These are phyloP conservation scores for Moricandia moricandioides DNA, from an alignment of 345 rosid genomes.

Conservation along the genomic window DNA sequence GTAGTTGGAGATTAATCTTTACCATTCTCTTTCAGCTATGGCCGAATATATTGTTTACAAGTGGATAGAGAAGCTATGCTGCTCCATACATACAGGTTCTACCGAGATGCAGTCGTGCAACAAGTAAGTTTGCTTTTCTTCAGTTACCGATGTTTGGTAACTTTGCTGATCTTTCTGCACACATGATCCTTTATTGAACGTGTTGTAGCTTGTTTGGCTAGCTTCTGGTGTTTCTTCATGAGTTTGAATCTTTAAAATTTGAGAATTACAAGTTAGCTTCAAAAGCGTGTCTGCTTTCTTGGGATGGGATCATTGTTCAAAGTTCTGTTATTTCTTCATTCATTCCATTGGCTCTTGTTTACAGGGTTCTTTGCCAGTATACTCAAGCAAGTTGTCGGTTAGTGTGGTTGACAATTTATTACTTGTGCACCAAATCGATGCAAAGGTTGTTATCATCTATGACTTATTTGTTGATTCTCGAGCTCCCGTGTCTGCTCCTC, in stretches of 20 bases:
- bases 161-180: background rate
- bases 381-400: slow-evolving; percentile 81
- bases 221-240: slow-evolving; percentile 18
- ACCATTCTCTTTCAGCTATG: slow-evolving; percentile 62
- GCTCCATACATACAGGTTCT: slow-evolving; percentile 84
- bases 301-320: background rate
- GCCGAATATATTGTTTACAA: slow-evolving; percentile 97
- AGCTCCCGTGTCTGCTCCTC: slow-evolving; percentile 98
- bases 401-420: slow-evolving; percentile 88
- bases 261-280: background rate
- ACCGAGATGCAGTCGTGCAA: slow-evolving; percentile 92
- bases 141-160: slow-evolving; percentile 15
- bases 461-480: slow-evolving; percentile 88
- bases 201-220: slow-evolving; percentile 1
- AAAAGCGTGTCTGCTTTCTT: background rate
- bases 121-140: slow-evolving; percentile 52
- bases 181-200: background rate
- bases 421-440: slow-evolving; percentile 96
- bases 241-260: background rate
- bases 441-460: slow-evolving; percentile 92
- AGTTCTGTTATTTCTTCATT: slow-evolving; percentile 7
- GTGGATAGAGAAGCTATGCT: slow-evolving; percentile 96
- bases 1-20: slow-evolving; percentile 1
- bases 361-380: slow-evolving; percentile 96
- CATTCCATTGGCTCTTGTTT: slow-evolving; percentile 21